phyloP scores from a whole-genome alignment of 2,329 filamentous ascomycete genomes.

The Clonostachys rosea region DNA sequence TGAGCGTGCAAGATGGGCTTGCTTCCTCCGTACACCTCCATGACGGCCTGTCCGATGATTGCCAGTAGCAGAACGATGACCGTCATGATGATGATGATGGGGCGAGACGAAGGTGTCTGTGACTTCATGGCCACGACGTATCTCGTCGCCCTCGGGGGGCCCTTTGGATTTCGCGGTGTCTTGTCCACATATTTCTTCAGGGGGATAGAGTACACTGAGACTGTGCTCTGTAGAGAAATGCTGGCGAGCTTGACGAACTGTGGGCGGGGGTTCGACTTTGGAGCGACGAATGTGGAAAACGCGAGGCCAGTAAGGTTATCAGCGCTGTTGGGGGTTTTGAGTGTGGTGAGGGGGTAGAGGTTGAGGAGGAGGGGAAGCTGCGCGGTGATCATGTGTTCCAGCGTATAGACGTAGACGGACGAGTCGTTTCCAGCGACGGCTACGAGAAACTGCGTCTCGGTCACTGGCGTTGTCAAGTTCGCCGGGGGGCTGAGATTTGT shows the following conservation, averaged over 20 bases:
- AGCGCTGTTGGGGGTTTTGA: conserved; percentile 45
- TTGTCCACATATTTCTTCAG: conserved; percentile 44
- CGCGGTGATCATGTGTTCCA: conserved; percentile 58
- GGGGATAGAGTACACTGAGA: conserved; percentile 75
- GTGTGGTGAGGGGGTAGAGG: conserved; percentile 45
- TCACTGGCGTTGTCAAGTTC: conserved; percentile 42
- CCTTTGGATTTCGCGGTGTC: conserved; percentile 24
- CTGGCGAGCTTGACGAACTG: conserved; percentile 68
- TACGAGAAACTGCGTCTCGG: conserved; percentile 71
- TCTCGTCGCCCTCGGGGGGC: conserved; percentile 48
- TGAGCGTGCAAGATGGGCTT: conserved; percentile 52
- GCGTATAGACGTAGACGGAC: conserved; percentile 71
- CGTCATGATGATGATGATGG: conserved; percentile 48
- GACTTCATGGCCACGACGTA: conserved; percentile 65
- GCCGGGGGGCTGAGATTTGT: conserved; percentile 58
- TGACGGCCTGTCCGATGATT: conserved; percentile 56
- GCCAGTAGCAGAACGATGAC: conserved; percentile 57
- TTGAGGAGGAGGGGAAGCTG: conserved; percentile 44
- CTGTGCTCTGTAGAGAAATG: conserved; percentile 74
- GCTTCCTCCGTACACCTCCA: conserved; percentile 57
- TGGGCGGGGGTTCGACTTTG: conserved; percentile 33
- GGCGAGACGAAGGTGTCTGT: conserved; percentile 41
- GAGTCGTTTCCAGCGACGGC: conserved; percentile 78
- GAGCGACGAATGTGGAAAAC: conserved; percentile 53
- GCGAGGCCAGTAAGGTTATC: conserved; percentile 54